Evolutionary conservation across 495 filamentous ascomycete species (phyloP).

Genomic region (Talaromyces borbonicus): DNA sequence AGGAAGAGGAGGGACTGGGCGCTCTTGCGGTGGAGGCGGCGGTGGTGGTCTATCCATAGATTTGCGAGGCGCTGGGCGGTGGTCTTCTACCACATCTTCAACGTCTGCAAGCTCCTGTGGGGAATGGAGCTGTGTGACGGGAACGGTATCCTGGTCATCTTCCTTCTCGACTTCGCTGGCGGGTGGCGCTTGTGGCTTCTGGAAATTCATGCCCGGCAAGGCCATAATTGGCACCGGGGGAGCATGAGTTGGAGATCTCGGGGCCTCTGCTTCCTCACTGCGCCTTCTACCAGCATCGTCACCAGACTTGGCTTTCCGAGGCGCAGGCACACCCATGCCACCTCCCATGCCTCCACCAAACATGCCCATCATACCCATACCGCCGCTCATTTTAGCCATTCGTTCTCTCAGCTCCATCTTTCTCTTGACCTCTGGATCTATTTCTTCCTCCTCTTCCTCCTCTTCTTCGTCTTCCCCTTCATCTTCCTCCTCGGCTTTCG

Average conservation of each 20-base stretch:
- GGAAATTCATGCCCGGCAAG: constrained; percentile 58
- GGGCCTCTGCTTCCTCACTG: constrained; percentile 36
- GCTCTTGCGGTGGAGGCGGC: constrained; percentile 41
- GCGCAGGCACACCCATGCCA: constrained; percentile 46
- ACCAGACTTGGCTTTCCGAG: constrained; percentile 41
- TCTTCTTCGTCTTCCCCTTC: constrained; percentile 52
- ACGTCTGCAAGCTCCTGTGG: constrained; percentile 49
- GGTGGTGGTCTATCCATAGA: constrained; percentile 36
- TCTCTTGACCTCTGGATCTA: constrained; percentile 80
- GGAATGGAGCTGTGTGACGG: constrained; percentile 33
- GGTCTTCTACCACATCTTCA: constrained; percentile 44
- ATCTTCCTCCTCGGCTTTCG: too few relatives aligned
- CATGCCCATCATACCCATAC: constrained; percentile 95
- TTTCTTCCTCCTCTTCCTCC: constrained; percentile 80
- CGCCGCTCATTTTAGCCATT: constrained; percentile 98
- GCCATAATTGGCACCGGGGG: constrained; percentile 73
- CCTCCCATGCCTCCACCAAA: constrained; percentile 59
- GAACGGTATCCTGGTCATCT: constrained; percentile 27
- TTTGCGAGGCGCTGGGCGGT: constrained; percentile 34
- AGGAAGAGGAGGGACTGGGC: constrained; percentile 40
- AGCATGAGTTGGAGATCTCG: constrained; percentile 39
- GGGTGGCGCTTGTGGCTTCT: constrained; percentile 30
- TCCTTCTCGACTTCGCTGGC: constrained; percentile 31
- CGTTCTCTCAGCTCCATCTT: constrained; percentile 83
- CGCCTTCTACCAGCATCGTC: constrained; percentile 56